These are phyloP conservation scores for Mytilinidion resinicola DNA, from an alignment of 495 filamentous ascomycete species.

Conservation along the genomic window DNA sequence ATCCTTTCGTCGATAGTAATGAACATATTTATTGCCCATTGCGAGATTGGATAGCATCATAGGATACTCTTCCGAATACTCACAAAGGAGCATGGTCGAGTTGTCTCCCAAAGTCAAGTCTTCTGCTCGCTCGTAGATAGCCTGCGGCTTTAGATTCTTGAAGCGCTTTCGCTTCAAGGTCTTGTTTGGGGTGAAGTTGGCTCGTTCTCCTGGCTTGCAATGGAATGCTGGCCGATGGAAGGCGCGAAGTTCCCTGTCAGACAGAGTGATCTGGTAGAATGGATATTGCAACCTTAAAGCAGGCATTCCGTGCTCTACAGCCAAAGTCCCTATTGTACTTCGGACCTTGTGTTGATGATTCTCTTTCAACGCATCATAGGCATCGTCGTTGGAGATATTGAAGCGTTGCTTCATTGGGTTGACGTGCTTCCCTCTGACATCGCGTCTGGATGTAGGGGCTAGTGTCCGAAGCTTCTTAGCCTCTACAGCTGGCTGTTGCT, in stretches of 20 bases:
- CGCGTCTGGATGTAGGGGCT: constrained; percentile 44
- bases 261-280: constrained; percentile 81
- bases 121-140: constrained; percentile 65
- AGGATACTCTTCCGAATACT: constrained; percentile 93
- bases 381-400: constrained; percentile 93
- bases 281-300: constrained; percentile 87
- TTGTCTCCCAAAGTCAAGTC: constrained; percentile 83
- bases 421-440: constrained; percentile 49
- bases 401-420: constrained; percentile 68
- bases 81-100: constrained; percentile 74
- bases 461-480: constrained; percentile 32
- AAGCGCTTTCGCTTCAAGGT: constrained; percentile 73
- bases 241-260: constrained; percentile 71
- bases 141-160: constrained; percentile 66
- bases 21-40: constrained; percentile 92
- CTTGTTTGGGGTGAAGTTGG: constrained; percentile 50
- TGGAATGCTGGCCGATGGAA: constrained; percentile 77
- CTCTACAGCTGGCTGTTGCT: constrained; percentile 39
- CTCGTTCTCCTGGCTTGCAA: constrained; percentile 46
- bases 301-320: constrained; percentile 85
- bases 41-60: constrained; percentile 89
- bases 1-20: constrained; percentile 88
- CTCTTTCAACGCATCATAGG: constrained; percentile 91
- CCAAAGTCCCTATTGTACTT: constrained; percentile 75
- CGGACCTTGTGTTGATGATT: constrained; percentile 94